These are phyloP conservation scores for Metschnikowia lochheadii DNA, from an alignment of 805 yeast species.

Conservation along the genomic window DNA sequence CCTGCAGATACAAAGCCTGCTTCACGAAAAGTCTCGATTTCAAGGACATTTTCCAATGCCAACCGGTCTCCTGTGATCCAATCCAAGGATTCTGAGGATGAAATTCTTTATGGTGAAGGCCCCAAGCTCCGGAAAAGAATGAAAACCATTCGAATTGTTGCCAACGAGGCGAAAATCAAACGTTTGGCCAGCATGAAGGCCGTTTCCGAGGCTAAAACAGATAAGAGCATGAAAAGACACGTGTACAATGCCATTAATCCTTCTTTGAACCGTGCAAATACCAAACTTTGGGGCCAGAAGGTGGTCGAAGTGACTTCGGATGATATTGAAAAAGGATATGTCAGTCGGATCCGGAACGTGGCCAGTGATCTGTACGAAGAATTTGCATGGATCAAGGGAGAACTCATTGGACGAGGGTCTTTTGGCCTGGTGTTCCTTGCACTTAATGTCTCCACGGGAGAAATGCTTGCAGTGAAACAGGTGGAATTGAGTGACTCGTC, in stretches of 20 bases:
- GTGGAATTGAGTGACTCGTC: conserved; percentile 51
- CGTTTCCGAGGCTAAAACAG: conserved; percentile 6
- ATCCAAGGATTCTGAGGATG: conserved; percentile 27
- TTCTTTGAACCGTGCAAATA: conserved; percentile 61
- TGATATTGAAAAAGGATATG: conserved; percentile 57
- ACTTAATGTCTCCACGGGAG: conserved; percentile 92
- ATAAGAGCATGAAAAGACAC: conserved; percentile 1
- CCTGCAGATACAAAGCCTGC: conserved; percentile 22
- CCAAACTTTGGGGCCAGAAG: conserved; percentile 97
- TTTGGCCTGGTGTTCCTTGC: conserved; percentile 93
- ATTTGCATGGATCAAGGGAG: conserved; percentile 98
- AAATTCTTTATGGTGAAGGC: conserved; percentile 35
- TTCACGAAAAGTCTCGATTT: conserved; percentile 22
- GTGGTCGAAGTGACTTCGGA: conserved; percentile 86
- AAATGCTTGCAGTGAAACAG: conserved; percentile 97
- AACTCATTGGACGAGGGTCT: conserved; percentile 91
- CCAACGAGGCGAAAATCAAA: conserved; percentile 69
- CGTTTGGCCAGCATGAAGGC: conserved; percentile 26
- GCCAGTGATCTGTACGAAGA: conserved; percentile 67
- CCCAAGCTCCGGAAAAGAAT: conserved; percentile 55
- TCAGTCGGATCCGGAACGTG: conserved; percentile 60
- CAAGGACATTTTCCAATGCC: conserved; percentile 43
- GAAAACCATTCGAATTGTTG: conserved; percentile 91
- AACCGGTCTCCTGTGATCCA: conserved; percentile 33
- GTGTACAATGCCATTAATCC: conserved; percentile 1